Conservation (phyloP, 306 rosid species). For the Citrullus mucosospermus region DNA sequence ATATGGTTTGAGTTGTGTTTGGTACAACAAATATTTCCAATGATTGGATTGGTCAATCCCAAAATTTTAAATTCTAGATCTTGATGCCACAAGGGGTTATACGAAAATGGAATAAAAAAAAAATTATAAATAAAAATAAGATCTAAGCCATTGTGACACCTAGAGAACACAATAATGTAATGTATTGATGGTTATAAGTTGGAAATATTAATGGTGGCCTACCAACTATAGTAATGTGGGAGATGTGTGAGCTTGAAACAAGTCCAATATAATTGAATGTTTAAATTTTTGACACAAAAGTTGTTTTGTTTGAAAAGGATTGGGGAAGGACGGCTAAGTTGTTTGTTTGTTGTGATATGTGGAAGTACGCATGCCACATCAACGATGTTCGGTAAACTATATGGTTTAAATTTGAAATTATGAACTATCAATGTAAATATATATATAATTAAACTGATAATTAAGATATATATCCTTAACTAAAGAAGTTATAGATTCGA, state of each 20-base stretch:
- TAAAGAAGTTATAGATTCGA: no score
- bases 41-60: background rate
- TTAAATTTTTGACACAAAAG: background rate
- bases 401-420: no score
- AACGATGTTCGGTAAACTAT: no score
- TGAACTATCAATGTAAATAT: no score
- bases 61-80: background rate
- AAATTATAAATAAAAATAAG: background rate
- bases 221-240: background rate
- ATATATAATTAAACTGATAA: no score
- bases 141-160: background rate
- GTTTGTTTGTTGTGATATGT: background rate
- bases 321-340: background rate
- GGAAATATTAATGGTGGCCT: background rate
- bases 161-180: background rate
- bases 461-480: no score
- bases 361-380: background rate
- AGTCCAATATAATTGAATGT: background rate
- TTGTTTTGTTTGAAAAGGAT: background rate
- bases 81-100: background rate
- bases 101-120: background rate
- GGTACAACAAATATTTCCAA: background rate
- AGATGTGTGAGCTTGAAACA: background rate
- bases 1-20: background rate
- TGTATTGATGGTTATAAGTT: background rate